A percentile compares a stretch with the other conserved stretches of the same genome.
These are phyloP conservation scores for Cyberlindnera mycetangii DNA, from an alignment of 805 yeast species.

Conservation along the genomic window DNA sequence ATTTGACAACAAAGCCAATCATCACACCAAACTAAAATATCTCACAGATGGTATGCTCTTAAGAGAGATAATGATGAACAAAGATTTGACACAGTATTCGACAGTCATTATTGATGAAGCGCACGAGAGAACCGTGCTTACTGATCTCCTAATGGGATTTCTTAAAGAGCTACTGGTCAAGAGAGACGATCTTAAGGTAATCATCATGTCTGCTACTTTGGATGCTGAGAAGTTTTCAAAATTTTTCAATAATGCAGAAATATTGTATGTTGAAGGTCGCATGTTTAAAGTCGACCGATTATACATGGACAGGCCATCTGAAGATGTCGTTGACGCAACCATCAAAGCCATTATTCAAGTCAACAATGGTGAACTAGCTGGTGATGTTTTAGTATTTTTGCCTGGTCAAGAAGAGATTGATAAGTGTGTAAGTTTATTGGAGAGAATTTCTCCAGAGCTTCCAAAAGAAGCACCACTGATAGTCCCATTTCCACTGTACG, in stretches of 20 bases:
- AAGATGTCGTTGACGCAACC: constrained; percentile 80
- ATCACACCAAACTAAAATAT: constrained; percentile 71
- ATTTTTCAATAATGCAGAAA: constrained; percentile 79
- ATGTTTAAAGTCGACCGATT: constrained; percentile 77
- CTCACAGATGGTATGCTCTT: constrained; percentile 97
- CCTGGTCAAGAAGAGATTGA: constrained; percentile 99
- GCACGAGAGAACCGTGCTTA: constrained; percentile 90
- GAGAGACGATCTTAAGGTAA: constrained; percentile 58
- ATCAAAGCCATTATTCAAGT: constrained; percentile 74
- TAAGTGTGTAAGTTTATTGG: constrained; percentile 63
- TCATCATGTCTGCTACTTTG: constrained; percentile 95
- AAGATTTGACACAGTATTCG: constrained; percentile 58
- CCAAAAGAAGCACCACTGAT: constrained; percentile 75
- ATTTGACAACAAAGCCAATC: constrained; percentile 67
- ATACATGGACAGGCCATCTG: constrained; percentile 61
- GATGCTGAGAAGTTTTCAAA: constrained; percentile 84
- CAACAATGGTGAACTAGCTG: constrained; percentile 68
- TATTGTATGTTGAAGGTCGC: constrained; percentile 84
- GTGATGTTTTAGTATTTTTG: constrained; percentile 88
- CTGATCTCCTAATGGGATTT: constrained; percentile 88
- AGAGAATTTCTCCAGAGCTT: constrained; percentile 57
- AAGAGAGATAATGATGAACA: constrained; percentile 83
- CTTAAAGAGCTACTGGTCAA: constrained; percentile 60
- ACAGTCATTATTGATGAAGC: constrained; percentile 93
- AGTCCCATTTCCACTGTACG: constrained; percentile 83